Evolutionary conservation across 345 rosid genomes (phyloP), one percentile per base, ranked within the genome.

Genomic region (Draba incana): DNA sequence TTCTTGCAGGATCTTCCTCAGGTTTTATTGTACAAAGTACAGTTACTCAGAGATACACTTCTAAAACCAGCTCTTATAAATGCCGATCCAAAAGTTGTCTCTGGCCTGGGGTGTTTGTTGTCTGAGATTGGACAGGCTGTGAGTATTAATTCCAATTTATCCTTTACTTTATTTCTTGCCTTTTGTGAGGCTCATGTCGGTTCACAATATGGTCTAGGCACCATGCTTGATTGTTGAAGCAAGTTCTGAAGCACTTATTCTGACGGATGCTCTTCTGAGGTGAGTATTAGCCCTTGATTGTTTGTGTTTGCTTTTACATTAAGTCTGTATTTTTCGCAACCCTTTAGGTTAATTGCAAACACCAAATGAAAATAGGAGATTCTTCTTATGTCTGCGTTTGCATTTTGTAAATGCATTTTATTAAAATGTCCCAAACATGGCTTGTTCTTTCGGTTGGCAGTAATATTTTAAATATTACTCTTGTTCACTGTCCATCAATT

Each of bases 81-180:
- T 70, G 84, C 86, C 70, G 92, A 90, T 78, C 89, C 78, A 63
- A 85, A 80, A 82, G 80, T 90, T 57, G 81, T 90, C 70, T 83
- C 83, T 77, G 98, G 98, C 70, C 86, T 93, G 48, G 88, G 94
- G 15, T 84, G 88, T 78, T 82, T 93, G 82, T 77, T 93, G 88
- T 86, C 97, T 37, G 96, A 93, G 79, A 90, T 93, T 58, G 97
- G 98, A 70, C 98, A 90, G 78, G 97, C 98, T 58, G 97, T 93
- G 75, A 86, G 93, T 83, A 42, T 31, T 57, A 41, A 35, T 53
- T 60, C 61, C 8, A 49, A 42, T 59, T 30, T 56, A 64, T 31
- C 33, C 10, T 38, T 23, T 30, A 61, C 47, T 12, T 31, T 41
- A 70, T 47, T 39, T 33, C 6, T 58, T 35, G 35, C 20, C 11